Evolutionary conservation across 1,284 basidiomycete species (phyloP).

Genomic region (Rhodofomes roseus): DNA sequence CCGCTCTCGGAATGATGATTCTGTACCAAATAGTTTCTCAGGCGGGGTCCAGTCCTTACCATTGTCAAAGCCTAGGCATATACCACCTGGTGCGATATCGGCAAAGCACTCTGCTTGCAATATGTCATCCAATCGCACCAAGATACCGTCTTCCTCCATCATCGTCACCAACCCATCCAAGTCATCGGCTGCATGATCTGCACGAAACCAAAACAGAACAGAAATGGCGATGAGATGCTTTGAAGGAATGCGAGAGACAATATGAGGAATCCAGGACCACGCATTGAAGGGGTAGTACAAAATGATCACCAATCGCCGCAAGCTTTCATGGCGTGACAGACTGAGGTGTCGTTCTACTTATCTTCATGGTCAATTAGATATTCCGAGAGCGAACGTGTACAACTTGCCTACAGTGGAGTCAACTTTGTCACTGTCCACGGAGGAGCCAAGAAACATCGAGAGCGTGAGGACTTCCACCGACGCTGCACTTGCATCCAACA

Average conservation of each 20-base stretch:
- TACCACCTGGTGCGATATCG: no score
- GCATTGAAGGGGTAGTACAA: neutral
- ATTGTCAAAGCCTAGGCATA: neutral
- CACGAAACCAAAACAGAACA: neutral
- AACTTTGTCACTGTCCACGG: neutral
- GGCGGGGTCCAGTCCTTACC: neutral
- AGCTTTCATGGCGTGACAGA: neutral
- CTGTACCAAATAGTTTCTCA: neutral
- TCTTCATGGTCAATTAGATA: neutral
- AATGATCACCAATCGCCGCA: neutral
- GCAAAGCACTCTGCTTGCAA: neutral
- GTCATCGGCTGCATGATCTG: neutral
- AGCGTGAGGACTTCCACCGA: neutral
- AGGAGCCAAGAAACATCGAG: neutral
- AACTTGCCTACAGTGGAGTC: neutral
- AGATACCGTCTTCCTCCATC: neutral
- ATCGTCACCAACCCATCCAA: neutral
- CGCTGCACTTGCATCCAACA: neutral
- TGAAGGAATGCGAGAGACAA: neutral
- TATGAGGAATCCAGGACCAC: neutral
- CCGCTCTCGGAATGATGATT: no score
- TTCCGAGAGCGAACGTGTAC: neutral
- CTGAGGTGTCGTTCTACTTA: neutral
- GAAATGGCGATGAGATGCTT: neutral
- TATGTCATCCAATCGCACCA: neutral